Percentiles rank a stretch among this genome's conserved stretches.
phyloP scores from a whole-genome alignment of 208 protist species.

The Vickermania ingenoplastis region DNA sequence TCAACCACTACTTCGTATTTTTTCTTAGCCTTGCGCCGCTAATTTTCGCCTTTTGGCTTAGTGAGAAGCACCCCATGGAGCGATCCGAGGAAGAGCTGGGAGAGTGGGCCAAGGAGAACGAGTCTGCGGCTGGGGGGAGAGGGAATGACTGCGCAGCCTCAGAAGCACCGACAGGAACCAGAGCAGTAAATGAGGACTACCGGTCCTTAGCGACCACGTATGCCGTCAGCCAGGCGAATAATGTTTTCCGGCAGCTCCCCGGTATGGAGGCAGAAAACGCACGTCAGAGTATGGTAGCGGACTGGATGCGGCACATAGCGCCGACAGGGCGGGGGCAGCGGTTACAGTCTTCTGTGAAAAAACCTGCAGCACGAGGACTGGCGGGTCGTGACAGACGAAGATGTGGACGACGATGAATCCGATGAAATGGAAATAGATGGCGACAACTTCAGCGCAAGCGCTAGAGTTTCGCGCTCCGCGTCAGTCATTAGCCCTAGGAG shows the following conservation, averaged over 20 bases:
- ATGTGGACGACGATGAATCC: too few species aligned
- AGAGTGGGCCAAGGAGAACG: too few species aligned
- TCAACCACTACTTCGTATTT: conserved; percentile 53
- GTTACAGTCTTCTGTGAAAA: not conserved
- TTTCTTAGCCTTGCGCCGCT: conserved; percentile 30
- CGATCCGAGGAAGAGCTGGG: not conserved
- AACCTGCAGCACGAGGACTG: not conserved
- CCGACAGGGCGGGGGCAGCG: not conserved
- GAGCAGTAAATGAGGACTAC: not conserved
- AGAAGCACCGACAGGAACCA: not conserved
- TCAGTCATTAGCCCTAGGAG: too few species aligned
- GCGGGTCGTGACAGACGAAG: not conserved
- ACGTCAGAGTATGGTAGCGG: not conserved
- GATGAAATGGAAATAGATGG: too few species aligned
- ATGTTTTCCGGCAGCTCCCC: not conserved
- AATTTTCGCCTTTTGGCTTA: conserved; percentile 18
- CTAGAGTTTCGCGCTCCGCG: too few species aligned
- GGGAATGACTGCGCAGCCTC: too few species aligned
- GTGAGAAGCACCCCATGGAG: conserved; percentile 1
- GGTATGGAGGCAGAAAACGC: not conserved
- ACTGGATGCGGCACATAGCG: not conserved
- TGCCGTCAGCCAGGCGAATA: not conserved
- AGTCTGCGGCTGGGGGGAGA: too few species aligned
- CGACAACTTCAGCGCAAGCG: too few species aligned
- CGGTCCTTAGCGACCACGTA: not conserved